phyloP scores from a whole-genome alignment of 345 rosid species.

The Citrus hindsii region DNA sequence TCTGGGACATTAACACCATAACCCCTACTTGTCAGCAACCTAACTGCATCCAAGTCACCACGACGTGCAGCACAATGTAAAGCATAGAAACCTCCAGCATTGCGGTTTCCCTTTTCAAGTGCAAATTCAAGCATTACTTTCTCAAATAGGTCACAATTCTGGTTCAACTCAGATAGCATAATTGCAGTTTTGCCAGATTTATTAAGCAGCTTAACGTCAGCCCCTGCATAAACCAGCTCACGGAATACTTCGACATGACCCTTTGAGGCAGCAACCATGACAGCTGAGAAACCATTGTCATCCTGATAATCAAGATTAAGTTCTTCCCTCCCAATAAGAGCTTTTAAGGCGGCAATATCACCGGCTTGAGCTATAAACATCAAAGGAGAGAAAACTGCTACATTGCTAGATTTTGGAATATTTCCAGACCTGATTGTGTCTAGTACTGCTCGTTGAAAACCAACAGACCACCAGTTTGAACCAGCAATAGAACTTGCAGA shows the following conservation, averaged over 20 bases:
- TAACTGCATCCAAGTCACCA: slow-evolving; percentile 74
- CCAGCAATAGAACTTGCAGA: slow-evolving; percentile 53
- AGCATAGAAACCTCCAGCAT: slow-evolving; percentile 82
- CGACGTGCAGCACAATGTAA: slow-evolving; percentile 94
- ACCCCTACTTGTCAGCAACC: slow-evolving; percentile 57
- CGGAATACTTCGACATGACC: slow-evolving; percentile 82
- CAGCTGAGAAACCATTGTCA: slow-evolving; percentile 77
- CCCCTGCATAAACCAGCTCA: slow-evolving; percentile 74
- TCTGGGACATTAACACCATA: slow-evolving; percentile 70
- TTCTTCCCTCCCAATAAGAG: slow-evolving; percentile 37
- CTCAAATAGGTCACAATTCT: slow-evolving; percentile 64
- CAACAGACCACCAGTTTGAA: slow-evolving; percentile 59
- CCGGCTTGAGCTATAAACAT: slow-evolving; percentile 65
- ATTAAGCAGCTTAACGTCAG: slow-evolving; percentile 77
- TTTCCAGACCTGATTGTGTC: slow-evolving; percentile 52
- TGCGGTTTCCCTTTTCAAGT: slow-evolving; percentile 68
- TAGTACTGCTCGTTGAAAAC: slow-evolving; percentile 59
- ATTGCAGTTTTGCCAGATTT: slow-evolving; percentile 75
- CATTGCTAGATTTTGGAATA: slow-evolving; percentile 57
- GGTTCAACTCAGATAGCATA: slow-evolving; percentile 57
- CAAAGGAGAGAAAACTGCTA: slow-evolving; percentile 55
- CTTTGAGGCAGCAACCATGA: slow-evolving; percentile 77
- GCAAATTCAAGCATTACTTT: slow-evolving; percentile 94
- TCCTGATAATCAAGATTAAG: slow-evolving; percentile 73
- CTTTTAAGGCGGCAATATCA: slow-evolving; percentile 59